phyloP scores from a whole-genome alignment of 805 yeast genomes.

The Sugiyamaella lignohabitans region DNA sequence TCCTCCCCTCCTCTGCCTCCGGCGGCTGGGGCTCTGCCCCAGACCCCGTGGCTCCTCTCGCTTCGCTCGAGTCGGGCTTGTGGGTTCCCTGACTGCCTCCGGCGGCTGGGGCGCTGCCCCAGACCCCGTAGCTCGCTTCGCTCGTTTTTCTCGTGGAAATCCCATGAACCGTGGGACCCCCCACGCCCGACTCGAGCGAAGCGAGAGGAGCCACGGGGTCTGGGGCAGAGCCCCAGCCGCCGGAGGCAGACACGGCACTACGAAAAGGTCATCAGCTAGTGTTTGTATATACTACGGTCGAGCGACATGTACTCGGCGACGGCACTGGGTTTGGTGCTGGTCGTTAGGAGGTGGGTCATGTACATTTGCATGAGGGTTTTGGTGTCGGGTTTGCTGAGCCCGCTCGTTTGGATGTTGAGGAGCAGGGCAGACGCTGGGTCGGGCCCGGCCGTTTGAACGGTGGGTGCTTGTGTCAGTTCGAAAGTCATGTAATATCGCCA shows the following conservation, averaged over 20 bases:
- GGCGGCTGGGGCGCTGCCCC: not conserved
- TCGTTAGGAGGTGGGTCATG: conserved; percentile 24
- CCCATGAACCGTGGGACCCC: too few relatives aligned
- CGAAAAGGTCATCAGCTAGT: too few relatives aligned
- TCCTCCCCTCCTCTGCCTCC: not conserved
- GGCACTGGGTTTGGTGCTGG: not conserved
- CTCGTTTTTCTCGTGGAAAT: too few relatives aligned
- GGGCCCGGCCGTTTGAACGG: not conserved
- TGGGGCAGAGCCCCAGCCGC: conserved; percentile 1
- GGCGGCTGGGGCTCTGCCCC: conserved; percentile 1
- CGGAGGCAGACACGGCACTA: too few relatives aligned
- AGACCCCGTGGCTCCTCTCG: not conserved
- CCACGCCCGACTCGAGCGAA: too few relatives aligned
- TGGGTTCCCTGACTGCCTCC: not conserved
- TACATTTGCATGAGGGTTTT: conserved; percentile 29
- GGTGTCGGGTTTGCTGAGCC: conserved; percentile 19
- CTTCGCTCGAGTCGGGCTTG: too few relatives aligned
- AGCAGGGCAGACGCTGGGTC: conserved; percentile 7
- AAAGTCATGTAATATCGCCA: not conserved
- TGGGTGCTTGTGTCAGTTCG: not conserved
- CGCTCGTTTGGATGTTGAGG: conserved; percentile 16
- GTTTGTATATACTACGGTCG: too few relatives aligned
- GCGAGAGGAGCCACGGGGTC: not conserved
- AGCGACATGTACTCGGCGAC: too few relatives aligned
- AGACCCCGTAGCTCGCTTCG: too few relatives aligned